A percentile compares a stretch with the other conserved stretches of the same genome.
These are phyloP conservation scores for Aspergillus cristatus DNA, from an alignment of 495 filamentous ascomycete species.

Conservation along the genomic window DNA sequence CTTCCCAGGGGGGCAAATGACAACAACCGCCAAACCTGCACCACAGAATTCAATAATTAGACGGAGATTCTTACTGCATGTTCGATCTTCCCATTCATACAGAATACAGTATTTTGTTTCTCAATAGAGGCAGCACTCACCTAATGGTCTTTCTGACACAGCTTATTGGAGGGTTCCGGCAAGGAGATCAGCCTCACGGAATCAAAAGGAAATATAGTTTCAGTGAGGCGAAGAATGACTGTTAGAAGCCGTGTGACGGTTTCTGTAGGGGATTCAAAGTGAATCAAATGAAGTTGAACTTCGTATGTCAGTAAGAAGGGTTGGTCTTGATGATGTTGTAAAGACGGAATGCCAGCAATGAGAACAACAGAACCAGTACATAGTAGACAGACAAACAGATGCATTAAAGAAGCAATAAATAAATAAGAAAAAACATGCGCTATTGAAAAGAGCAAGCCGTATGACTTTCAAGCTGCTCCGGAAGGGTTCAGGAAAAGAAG, in stretches of 20 bases:
- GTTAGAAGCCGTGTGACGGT: background rate
- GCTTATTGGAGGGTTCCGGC: background rate
- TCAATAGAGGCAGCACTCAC: background rate
- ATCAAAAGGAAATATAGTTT: background rate
- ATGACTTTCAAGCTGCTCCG: no score
- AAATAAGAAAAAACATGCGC: background rate
- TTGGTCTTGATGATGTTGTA: background rate
- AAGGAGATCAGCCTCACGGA: constrained; percentile 1
- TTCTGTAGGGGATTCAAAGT: no score
- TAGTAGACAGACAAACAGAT: background rate
- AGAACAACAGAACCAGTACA: background rate
- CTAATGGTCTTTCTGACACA: constrained; percentile 1
- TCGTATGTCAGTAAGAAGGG: no score
- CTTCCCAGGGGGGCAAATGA: constrained; percentile 15
- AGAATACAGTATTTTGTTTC: background rate
- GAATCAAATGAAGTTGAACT: no score
- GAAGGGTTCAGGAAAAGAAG: no score
- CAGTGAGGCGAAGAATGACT: constrained; percentile 4
- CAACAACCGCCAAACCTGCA: constrained; percentile 10
- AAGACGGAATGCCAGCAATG: background rate
- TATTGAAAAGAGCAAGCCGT: no score
- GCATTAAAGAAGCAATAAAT: no score
- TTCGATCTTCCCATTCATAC: background rate
- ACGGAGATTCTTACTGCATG: constrained; percentile 1
- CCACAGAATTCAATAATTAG: constrained; percentile 1